Conservation (phyloP, 75 land plant species). For the Sequoiadendron giganteum region DNA sequence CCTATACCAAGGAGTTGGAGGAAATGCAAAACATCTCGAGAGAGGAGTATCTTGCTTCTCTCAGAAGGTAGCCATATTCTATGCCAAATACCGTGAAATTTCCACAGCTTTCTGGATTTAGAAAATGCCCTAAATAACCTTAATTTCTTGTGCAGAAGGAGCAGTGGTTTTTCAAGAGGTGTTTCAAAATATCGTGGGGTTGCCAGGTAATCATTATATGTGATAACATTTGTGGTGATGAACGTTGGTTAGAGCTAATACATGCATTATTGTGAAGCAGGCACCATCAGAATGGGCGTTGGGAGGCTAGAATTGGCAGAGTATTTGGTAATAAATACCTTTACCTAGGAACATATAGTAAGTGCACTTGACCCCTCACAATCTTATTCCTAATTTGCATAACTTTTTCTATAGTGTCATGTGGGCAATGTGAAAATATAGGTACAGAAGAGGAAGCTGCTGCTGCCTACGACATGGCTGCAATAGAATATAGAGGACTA, state of each 20-base stretch:
- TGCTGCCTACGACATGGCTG: conserved; percentile 66
- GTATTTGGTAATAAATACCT: conserved; percentile 78
- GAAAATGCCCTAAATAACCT: no score
- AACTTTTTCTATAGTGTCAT: conserved; percentile 5
- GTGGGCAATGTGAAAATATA: background rate
- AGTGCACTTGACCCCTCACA: conserved; percentile 10
- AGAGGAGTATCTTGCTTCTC: conserved; percentile 47
- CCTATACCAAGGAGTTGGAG: conserved; percentile 32
- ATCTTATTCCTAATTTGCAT: background rate
- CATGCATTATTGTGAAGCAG: conserved; percentile 14
- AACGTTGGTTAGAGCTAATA: background rate
- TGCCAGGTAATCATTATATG: conserved; percentile 40
- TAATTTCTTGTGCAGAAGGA: conserved; percentile 25
- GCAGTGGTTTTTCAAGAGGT: conserved; percentile 75
- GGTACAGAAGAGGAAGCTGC: conserved; percentile 82
- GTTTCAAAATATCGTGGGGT: conserved; percentile 72
- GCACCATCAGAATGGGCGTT: conserved; percentile 74
- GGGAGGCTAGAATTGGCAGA: conserved; percentile 85
- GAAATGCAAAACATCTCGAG: conserved; percentile 43
- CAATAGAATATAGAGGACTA: conserved; percentile 60
- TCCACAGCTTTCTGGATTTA: no score
- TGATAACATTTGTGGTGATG: background rate
- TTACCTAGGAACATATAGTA: conserved; percentile 71
- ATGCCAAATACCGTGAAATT: background rate
- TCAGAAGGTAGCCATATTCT: conserved; percentile 25